A percentile compares a stretch with the other conserved stretches of the same genome.
phyloP scores from a whole-genome alignment of 1,139 yeast species.

The Blastobotrys ciferrii region DNA sequence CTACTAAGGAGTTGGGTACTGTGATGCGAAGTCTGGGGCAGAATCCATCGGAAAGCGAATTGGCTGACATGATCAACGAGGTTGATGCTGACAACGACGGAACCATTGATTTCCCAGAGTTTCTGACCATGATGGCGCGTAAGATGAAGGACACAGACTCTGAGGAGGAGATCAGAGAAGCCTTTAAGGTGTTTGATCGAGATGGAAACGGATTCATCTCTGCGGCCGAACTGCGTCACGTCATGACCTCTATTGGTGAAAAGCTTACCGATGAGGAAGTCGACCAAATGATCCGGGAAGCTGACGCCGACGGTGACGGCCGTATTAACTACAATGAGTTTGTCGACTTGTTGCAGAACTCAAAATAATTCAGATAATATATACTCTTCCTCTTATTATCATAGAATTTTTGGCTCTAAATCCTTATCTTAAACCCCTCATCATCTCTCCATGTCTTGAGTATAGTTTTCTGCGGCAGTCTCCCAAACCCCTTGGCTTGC shows the following conservation, averaged over 20 bases:
- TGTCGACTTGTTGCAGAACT: conserved; percentile 59
- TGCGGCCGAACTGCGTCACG: conserved; percentile 94
- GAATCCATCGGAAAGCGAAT: conserved; percentile 93
- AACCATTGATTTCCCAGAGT: conserved; percentile 78
- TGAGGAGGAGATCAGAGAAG: conserved; percentile 95
- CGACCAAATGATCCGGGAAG: conserved; percentile 94
- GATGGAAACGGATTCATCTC: conserved; percentile 97
- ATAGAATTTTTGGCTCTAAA: background rate
- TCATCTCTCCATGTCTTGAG: too few relatives aligned
- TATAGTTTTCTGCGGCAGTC: too few relatives aligned
- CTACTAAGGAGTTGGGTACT: conserved; percentile 93
- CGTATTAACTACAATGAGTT: conserved; percentile 95
- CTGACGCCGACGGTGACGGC: conserved; percentile 93
- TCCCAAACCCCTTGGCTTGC: too few relatives aligned
- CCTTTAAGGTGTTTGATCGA: conserved; percentile 89
- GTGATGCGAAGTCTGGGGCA: conserved; percentile 98
- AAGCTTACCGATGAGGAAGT: conserved; percentile 94
- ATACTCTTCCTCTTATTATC: conserved; percentile 9
- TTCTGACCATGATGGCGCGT: conserved; percentile 85
- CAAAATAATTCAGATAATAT: conserved; percentile 26
- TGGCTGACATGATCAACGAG: conserved; percentile 94
- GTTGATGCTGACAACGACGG: conserved; percentile 96
- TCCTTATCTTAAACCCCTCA: too few relatives aligned
- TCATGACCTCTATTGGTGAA: conserved; percentile 95
- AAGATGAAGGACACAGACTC: conserved; percentile 95